Conservation (phyloP, 257 asterid genomes). For the Ocimum tenuiflorum region DNA sequence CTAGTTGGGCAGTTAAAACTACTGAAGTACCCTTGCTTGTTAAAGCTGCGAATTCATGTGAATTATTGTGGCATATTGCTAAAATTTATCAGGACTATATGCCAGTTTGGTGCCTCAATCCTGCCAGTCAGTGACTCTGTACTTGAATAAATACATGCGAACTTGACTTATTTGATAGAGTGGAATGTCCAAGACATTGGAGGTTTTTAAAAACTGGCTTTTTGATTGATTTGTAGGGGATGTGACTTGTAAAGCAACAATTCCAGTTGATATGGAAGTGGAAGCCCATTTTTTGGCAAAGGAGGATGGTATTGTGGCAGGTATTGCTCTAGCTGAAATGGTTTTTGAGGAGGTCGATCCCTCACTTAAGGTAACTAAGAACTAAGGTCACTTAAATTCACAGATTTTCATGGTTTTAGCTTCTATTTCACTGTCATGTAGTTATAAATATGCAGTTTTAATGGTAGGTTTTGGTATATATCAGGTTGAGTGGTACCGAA, state of each 20-base stretch:
- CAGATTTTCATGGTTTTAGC: not conserved
- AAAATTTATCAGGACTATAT: not conserved
- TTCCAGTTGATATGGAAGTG: constrained; percentile 77
- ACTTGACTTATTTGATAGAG: not conserved
- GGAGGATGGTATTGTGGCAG: constrained; percentile 90
- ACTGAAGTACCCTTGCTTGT: not conserved
- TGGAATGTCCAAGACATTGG: not conserved
- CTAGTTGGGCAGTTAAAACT: not conserved
- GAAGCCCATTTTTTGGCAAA: constrained; percentile 90
- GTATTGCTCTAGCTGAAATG: constrained; percentile 90
- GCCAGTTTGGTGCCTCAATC: not conserved
- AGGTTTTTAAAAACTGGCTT: not conserved
- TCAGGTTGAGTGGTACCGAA: constrained; percentile 75
- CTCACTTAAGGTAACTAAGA: constrained; percentile 57
- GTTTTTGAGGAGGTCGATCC: constrained; percentile 78
- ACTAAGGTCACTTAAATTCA: not conserved
- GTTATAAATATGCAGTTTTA: not conserved
- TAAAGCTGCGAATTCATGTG: not conserved
- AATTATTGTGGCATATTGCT: not conserved
- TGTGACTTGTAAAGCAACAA: constrained; percentile 90
- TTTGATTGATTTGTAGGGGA: constrained; percentile 50
- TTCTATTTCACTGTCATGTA: not conserved
- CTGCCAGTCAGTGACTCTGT: not conserved
- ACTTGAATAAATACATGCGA: not conserved
- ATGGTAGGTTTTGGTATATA: constrained; percentile 8